Base-by-base conservation (phyloP, 805 yeast genomes). In the Pichia occidentalis region DNA sequence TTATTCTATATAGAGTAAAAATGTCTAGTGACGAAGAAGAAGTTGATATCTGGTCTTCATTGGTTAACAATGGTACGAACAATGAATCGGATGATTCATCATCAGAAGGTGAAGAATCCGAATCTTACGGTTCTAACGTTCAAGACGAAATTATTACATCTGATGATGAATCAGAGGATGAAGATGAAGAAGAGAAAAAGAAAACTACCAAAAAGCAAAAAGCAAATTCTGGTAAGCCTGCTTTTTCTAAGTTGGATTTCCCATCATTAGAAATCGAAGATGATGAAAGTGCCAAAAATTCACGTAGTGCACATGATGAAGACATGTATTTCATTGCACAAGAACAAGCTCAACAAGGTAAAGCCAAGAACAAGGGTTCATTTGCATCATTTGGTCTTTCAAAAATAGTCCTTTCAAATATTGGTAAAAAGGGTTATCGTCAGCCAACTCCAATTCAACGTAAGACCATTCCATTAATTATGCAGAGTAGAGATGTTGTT, bases 391-490 rank as follows among this genome's bases (percentile, higher is more conserved):
- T 90, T 63, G 97, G 97, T 1, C 69, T 92, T 34, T 81, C 95
- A 12, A 81, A 80, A 54, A 65, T 72, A 37, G 59, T 88, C 5
- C 55, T 87, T 42, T 61, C 68, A 17, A 90, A 86, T 51, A 80
- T 92, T 39, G 56, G 74, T 39, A 79, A 77, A 44, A 88, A 86
- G 55, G 99, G 99, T 0, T 92, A 78, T 64, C 81, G 77, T 48
- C 92, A 83, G 48, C 99, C 99, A 11, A 92, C 99, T 0, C 99
- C 99, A 2, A 92, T 92, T 59, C 99, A 92, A 64, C 72, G 98
- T 47, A 92, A 90, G 57, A 81, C 98, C 3, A 85, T 92, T 42
- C 98, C 98, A 0, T 67, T 87, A 39, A 80, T 92, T 42, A 66
- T 92, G 65, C 85, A 83, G 32, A 82, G 77, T 39, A 71, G 94